Conservation (phyloP, 331 rosid species). For the Saraca asoca region DNA sequence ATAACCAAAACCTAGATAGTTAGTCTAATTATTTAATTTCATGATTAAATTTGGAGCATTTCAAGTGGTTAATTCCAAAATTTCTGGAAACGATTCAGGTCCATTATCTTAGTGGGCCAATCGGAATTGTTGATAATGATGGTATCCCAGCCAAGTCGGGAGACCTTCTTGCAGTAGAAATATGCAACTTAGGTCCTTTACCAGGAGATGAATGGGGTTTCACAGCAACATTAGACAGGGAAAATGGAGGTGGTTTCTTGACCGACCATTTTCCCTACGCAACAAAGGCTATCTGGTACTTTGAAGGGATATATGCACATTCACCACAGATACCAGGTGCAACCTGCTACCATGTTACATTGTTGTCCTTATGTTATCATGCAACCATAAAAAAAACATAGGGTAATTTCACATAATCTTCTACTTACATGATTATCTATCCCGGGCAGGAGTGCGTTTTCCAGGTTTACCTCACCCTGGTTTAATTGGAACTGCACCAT, state of each 20-base stretch:
- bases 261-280: slow-evolving; percentile 88
- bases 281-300: slow-evolving; percentile 89
- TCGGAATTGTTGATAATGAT: slow-evolving; percentile 59
- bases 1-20: no score
- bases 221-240: slow-evolving; percentile 82
- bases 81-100: slow-evolving; percentile 37
- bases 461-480: slow-evolving; percentile 93
- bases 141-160: slow-evolving; percentile 76
- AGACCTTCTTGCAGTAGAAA: slow-evolving; percentile 79
- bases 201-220: slow-evolving; percentile 90
- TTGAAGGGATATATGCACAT: slow-evolving; percentile 86
- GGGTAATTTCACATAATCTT: slow-evolving; percentile 1
- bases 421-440: background rate
- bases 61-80: slow-evolving; percentile 1
- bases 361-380: no score
- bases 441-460: slow-evolving; percentile 75
- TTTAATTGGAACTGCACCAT: slow-evolving; percentile 89
- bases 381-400: background rate
- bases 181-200: slow-evolving; percentile 84
- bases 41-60: background rate
- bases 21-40: background rate
- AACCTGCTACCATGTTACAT: no score
- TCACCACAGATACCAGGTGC: slow-evolving; percentile 96
- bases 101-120: slow-evolving; percentile 83
- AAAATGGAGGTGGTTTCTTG: slow-evolving; percentile 85